phyloP scores from a whole-genome alignment of 805 yeast species.

The Kodamaea hsintzibuensis region DNA sequence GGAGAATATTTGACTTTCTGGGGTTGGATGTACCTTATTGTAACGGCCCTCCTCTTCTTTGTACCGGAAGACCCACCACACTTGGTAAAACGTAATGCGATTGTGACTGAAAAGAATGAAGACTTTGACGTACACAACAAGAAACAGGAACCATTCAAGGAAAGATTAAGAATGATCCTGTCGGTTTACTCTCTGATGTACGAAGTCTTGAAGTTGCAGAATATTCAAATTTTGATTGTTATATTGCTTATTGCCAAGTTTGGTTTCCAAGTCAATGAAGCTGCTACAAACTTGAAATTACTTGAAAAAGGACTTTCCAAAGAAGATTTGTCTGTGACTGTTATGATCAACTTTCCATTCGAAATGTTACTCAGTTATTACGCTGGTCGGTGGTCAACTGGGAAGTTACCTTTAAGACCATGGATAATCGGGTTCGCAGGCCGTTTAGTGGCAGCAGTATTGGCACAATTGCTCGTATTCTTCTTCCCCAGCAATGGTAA shows the following conservation, averaged over 20 bases:
- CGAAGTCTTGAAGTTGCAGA: slow-evolving; percentile 64
- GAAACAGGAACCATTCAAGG: slow-evolving; percentile 12
- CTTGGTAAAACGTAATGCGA: slow-evolving; percentile 33
- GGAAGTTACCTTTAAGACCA: slow-evolving; percentile 73
- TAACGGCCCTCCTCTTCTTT: slow-evolving; percentile 61
- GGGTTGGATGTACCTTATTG: slow-evolving; percentile 69
- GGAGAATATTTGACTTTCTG: slow-evolving; percentile 77
- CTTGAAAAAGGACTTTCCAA: slow-evolving; percentile 89
- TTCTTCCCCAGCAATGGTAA: slow-evolving; percentile 61
- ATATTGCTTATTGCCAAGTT: slow-evolving; percentile 80
- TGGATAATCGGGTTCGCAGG: slow-evolving; percentile 91
- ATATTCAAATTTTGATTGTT: slow-evolving; percentile 71
- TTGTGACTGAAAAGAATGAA: slow-evolving; percentile 20
- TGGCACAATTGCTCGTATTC: slow-evolving; percentile 74
- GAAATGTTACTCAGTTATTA: slow-evolving; percentile 94
- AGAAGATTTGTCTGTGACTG: slow-evolving; percentile 92
- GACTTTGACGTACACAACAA: slow-evolving; percentile 21
- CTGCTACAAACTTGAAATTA: slow-evolving; percentile 88
- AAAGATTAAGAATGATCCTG: slow-evolving; percentile 34
- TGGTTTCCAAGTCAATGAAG: slow-evolving; percentile 95
- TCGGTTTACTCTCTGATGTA: slow-evolving; percentile 67
- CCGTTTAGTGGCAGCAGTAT: slow-evolving; percentile 67
- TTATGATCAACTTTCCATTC: slow-evolving; percentile 91
- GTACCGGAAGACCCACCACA: slow-evolving; percentile 74
- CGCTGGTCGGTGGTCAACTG: slow-evolving; percentile 92